These are phyloP conservation scores for Irpex sp. DNA, from an alignment of 1,284 basidiomycete genomes.

Conservation along the genomic window DNA sequence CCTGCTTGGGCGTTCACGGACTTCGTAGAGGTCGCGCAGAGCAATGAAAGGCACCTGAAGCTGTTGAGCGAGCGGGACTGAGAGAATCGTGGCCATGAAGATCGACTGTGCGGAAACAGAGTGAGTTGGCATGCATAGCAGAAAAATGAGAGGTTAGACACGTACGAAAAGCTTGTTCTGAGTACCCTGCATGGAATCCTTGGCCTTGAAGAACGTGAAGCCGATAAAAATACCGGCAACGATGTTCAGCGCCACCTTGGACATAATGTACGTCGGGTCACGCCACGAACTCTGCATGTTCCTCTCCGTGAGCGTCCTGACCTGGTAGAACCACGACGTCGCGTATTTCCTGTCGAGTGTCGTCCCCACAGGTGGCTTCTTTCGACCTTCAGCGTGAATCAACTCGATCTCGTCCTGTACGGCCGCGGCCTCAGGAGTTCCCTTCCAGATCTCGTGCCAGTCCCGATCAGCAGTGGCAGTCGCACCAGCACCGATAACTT, in stretches of 20 bases:
- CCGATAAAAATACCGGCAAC: conserved; percentile 61
- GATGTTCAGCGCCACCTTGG: conserved; percentile 65
- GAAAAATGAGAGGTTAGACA: background rate
- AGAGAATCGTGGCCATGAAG: conserved; percentile 46
- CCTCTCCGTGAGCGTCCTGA: conserved; percentile 42
- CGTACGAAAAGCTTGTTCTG: conserved; percentile 80
- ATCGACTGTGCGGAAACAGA: conserved; percentile 19
- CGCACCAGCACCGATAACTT: conserved; percentile 64
- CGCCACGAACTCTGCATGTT: conserved; percentile 52
- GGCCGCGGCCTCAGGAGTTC: conserved; percentile 22
- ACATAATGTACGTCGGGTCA: conserved; percentile 72
- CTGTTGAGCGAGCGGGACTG: conserved; percentile 47
- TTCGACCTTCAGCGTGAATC: conserved; percentile 31
- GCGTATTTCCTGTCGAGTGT: conserved; percentile 42
- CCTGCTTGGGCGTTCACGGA: conserved; percentile 65
- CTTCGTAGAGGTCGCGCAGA: conserved; percentile 57
- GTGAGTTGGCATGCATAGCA: background rate
- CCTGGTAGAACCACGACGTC: conserved; percentile 44
- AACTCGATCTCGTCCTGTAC: conserved; percentile 26
- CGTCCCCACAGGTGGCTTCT: conserved; percentile 25
- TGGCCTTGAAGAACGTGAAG: conserved; percentile 69
- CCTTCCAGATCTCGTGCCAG: conserved; percentile 33
- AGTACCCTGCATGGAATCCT: conserved; percentile 64
- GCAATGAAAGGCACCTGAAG: conserved; percentile 52
- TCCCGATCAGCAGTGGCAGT: conserved; percentile 30